phyloP scores from a whole-genome alignment of 2,329 filamentous ascomycete species.

The Westerdykella ornata region DNA sequence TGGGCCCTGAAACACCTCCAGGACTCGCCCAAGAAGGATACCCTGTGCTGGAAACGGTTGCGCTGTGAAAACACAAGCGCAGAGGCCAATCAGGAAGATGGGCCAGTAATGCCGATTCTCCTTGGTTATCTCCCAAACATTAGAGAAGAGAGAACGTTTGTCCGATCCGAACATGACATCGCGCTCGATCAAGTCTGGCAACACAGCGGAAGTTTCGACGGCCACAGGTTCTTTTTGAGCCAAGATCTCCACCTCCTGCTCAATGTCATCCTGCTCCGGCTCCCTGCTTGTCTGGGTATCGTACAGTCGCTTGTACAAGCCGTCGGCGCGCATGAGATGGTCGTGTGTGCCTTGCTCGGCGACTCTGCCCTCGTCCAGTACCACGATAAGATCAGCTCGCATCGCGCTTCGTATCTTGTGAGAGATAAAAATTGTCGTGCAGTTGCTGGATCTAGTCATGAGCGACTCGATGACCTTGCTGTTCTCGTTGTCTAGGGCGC shows the following conservation, averaged over 20 bases:
- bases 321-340: slow-evolving; percentile 46
- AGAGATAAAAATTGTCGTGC: slow-evolving; percentile 88
- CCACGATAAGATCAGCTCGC: slow-evolving; percentile 93
- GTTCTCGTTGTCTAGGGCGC: too few relatives aligned
- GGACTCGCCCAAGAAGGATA: too few relatives aligned
- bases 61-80: too few relatives aligned
- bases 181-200: slow-evolving; percentile 5
- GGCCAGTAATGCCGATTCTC: too few relatives aligned
- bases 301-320: slow-evolving; percentile 35
- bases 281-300: slow-evolving; percentile 22
- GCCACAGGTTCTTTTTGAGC: not conserved
- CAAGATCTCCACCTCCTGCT: slow-evolving; percentile 1
- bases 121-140: too few relatives aligned
- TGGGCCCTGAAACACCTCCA: not conserved
- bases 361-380: slow-evolving; percentile 78
- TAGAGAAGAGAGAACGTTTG: too few relatives aligned
- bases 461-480: too few relatives aligned
- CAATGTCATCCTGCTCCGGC: not conserved
- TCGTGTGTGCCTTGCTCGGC: slow-evolving; percentile 86
- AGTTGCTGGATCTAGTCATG: too few relatives aligned
- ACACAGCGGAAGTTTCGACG: slow-evolving; percentile 5
- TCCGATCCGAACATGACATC: slow-evolving; percentile 5
- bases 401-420: too few relatives aligned
- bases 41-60: too few relatives aligned
- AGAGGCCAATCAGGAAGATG: too few relatives aligned